Conservation (phyloP, 495 filamentous ascomycete genomes). For the Hypomontagnella monticulosa region DNA sequence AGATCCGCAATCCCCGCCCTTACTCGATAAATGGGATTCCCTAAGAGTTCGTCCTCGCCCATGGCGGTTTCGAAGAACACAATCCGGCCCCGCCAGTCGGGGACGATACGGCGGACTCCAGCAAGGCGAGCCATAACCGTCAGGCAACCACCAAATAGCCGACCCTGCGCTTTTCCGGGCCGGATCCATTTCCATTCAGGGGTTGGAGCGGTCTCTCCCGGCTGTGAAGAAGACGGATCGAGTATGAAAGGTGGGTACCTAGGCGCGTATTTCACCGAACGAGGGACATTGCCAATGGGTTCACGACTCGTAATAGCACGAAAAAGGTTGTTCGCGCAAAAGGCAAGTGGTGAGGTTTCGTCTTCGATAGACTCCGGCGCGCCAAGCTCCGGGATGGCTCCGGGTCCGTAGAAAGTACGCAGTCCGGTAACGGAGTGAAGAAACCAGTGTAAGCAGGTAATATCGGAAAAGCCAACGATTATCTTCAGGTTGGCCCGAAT, state of each 20-base stretch:
- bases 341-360: slow-evolving; percentile 27
- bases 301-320: slow-evolving; percentile 15
- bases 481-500: slow-evolving; percentile 48
- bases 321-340: slow-evolving; percentile 24
- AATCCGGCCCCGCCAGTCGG: slow-evolving; percentile 40
- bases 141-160: slow-evolving; percentile 48
- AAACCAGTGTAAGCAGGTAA: slow-evolving; percentile 49
- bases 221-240: background rate
- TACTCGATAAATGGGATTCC: slow-evolving; percentile 37
- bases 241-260: background rate
- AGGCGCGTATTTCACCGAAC: slow-evolving; percentile 19
- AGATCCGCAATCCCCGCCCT: slow-evolving; percentile 45
- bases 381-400: slow-evolving; percentile 44
- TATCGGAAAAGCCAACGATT: slow-evolving; percentile 50
- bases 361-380: slow-evolving; percentile 31
- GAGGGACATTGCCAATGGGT: slow-evolving; percentile 30
- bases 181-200: slow-evolving; percentile 41
- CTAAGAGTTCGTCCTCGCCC: slow-evolving; percentile 31
- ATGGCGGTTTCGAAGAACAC: slow-evolving; percentile 48
- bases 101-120: slow-evolving; percentile 37
- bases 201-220: slow-evolving; percentile 14
- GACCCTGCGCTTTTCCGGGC: slow-evolving; percentile 35
- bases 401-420: slow-evolving; percentile 51
- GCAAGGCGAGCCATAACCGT: slow-evolving; percentile 41
- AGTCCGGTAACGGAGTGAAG: slow-evolving; percentile 44